A percentile compares a stretch with the other conserved stretches of the same genome.
phyloP scores from a whole-genome alignment of 106 monocot species.

The Amphibolis antarctica region DNA sequence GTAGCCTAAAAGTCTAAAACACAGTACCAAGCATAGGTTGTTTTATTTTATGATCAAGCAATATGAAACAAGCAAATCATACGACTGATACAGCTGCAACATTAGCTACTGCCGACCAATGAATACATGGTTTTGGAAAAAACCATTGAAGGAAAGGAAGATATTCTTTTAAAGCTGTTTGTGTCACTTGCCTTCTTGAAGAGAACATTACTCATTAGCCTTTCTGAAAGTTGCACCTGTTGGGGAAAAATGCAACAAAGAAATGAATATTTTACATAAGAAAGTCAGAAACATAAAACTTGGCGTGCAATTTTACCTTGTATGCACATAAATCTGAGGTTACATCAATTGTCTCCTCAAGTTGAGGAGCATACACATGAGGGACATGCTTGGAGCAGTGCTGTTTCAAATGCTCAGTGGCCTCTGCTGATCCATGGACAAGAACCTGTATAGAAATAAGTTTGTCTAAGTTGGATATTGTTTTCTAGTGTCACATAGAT shows the following conservation, averaged over 20 bases:
- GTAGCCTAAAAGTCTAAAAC: too few species aligned
- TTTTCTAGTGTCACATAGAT: not conserved
- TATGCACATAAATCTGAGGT: constrained; percentile 97
- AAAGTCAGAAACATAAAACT: not conserved
- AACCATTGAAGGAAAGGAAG: too few species aligned
- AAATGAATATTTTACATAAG: not conserved
- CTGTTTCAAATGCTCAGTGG: constrained; percentile 95
- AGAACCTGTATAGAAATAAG: constrained; percentile 47
- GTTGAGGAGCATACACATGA: constrained; percentile 95
- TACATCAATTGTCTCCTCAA: constrained; percentile 94
- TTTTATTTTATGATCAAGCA: too few species aligned
- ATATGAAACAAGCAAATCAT: too few species aligned
- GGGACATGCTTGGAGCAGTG: constrained; percentile 72
- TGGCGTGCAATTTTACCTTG: constrained; percentile 40
- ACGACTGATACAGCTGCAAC: not conserved
- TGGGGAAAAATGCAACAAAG: constrained; percentile 4
- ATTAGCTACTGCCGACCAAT: not conserved
- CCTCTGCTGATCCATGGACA: constrained; percentile 95
- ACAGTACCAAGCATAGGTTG: too few species aligned
- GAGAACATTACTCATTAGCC: constrained; percentile 88
- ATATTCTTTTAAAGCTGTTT: not conserved
- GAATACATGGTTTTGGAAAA: too few species aligned
- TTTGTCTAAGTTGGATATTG: not conserved
- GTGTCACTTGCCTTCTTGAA: constrained; percentile 64
- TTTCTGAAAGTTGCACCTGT: constrained; percentile 94